Conservation (phyloP, 495 filamentous ascomycete genomes). For the Xylaria palmicola region DNA sequence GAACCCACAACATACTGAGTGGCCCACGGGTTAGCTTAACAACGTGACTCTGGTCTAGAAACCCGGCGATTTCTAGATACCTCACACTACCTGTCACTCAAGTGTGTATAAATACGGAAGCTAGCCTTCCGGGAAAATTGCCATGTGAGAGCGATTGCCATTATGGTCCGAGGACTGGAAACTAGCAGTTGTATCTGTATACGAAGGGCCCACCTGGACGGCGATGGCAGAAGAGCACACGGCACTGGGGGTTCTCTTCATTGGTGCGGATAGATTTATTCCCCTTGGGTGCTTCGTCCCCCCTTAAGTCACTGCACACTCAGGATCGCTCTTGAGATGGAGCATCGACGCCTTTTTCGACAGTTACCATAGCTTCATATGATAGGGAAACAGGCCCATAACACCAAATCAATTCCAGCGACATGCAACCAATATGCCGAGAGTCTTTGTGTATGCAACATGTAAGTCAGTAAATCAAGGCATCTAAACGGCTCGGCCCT, state of each 20-base stretch:
- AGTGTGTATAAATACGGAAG: constrained; percentile 18
- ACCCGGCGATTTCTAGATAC: background rate
- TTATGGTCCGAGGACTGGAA: constrained; percentile 22
- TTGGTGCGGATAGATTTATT: constrained; percentile 39
- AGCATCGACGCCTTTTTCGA: constrained; percentile 23
- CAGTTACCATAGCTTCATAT: constrained; percentile 27
- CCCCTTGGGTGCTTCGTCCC: constrained; percentile 29
- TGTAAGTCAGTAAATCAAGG: background rate
- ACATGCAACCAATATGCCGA: background rate
- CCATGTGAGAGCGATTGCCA: constrained; percentile 3
- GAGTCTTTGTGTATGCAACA: background rate
- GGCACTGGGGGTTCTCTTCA: constrained; percentile 24
- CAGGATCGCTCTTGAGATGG: constrained; percentile 29
- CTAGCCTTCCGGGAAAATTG: constrained; percentile 1
- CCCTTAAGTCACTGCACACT: constrained; percentile 24
- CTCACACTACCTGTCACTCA: constrained; percentile 1
- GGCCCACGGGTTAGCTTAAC: background rate
- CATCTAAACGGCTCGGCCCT: too few relatives aligned
- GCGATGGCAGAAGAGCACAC: constrained; percentile 22
- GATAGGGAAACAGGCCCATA: constrained; percentile 22
- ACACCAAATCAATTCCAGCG: background rate
- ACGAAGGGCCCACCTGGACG: constrained; percentile 27
- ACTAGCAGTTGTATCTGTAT: constrained; percentile 30
- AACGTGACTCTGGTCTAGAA: background rate
- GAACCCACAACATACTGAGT: constrained; percentile 25